phyloP scores from a whole-genome alignment of 176 grass and related monocot species.

The Zea luxurians region DNA sequence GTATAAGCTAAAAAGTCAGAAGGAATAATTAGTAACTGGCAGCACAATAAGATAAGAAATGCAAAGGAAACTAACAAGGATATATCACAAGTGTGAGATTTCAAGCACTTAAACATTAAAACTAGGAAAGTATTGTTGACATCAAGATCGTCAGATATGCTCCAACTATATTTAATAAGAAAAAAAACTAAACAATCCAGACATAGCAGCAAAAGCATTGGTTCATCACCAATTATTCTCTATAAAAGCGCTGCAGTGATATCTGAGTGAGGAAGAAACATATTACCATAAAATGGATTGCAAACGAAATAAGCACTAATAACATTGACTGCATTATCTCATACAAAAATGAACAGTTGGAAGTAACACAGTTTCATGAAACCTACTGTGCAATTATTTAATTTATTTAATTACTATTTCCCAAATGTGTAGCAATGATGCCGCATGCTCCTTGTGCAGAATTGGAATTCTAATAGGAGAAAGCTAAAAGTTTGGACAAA shows the following conservation, averaged over 20 bases:
- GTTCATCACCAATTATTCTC: not conserved
- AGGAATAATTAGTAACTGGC: conserved; percentile 24
- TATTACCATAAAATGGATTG: conserved; percentile 12
- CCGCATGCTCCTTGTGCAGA: not conserved
- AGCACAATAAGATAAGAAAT: conserved; percentile 11
- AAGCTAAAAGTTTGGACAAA: not conserved
- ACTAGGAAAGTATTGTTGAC: not conserved
- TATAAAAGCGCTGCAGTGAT: conserved; percentile 9
- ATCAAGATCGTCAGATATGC: not conserved
- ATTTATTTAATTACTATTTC: not conserved
- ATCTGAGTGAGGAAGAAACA: conserved; percentile 5
- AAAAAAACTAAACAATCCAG: conserved; percentile 28
- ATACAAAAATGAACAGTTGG: not conserved
- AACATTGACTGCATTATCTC: not conserved
- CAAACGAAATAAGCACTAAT: not conserved
- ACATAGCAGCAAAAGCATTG: conserved; percentile 6
- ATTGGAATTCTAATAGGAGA: not conserved
- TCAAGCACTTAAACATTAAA: conserved; percentile 19
- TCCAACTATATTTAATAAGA: conserved; percentile 2
- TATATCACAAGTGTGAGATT: not conserved
- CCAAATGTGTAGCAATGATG: not conserved
- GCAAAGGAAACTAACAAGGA: conserved; percentile 8
- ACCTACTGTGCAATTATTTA: not conserved
- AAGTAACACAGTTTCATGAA: not conserved
- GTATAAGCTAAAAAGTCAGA: conserved; percentile 71